phyloP scores from a whole-genome alignment of 345 rosid species.

The Camelina laxa region DNA sequence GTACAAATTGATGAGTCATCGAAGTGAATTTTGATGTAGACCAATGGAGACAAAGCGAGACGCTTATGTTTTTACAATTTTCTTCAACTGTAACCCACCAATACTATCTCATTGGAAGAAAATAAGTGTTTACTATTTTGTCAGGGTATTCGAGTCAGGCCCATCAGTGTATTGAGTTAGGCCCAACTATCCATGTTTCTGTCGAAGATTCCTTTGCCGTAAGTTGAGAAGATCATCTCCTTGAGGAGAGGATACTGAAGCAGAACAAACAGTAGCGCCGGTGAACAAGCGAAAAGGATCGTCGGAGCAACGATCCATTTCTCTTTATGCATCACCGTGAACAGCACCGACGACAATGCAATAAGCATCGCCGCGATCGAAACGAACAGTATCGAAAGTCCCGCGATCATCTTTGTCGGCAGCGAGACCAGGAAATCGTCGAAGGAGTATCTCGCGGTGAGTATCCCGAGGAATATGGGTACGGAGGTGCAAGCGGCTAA shows the following conservation, averaged over 20 bases:
- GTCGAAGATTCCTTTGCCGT: constrained; percentile 45
- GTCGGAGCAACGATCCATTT: constrained; percentile 39
- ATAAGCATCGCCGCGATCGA: constrained; percentile 48
- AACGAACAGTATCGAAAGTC: constrained; percentile 41
- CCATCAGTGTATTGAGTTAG: neutral
- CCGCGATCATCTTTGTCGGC: constrained; percentile 45
- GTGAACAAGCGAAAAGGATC: constrained; percentile 35
- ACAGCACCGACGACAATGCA: constrained; percentile 40
- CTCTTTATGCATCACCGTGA: constrained; percentile 14
- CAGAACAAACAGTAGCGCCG: constrained; percentile 40
- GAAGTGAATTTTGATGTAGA: no score
- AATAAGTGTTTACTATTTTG: no score
- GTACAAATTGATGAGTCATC: no score
- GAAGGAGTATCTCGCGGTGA: constrained; percentile 44
- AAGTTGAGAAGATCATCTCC: constrained; percentile 37
- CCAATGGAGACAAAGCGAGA: no score
- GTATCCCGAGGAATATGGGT: constrained; percentile 42
- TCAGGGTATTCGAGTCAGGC: no score
- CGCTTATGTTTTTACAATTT: no score
- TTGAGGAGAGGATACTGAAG: constrained; percentile 46
- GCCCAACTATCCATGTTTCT: constrained; percentile 38
- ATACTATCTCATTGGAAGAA: no score
- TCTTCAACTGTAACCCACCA: no score
- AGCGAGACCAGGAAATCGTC: constrained; percentile 42
- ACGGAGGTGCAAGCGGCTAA: constrained; percentile 42